Conservation (phyloP, 345 rosid genomes). For the Eucalyptus viminalis region DNA sequence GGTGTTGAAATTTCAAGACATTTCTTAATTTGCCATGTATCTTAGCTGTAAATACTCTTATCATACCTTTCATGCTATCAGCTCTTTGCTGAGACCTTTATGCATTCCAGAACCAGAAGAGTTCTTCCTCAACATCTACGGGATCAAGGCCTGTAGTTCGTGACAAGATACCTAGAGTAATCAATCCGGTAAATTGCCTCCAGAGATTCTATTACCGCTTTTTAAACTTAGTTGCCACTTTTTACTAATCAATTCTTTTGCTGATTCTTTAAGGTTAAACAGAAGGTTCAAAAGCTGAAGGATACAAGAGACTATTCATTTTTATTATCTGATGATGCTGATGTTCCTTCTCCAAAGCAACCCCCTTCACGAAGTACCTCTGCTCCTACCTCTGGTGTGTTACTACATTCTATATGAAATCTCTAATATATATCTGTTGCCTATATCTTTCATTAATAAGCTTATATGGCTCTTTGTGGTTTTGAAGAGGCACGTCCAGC, state of each 20-base stretch:
- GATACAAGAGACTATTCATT: constrained; percentile 87
- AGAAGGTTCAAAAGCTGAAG: constrained; percentile 61
- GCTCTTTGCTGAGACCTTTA: background rate
- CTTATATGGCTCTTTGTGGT: constrained; percentile 61
- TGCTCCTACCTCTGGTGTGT: constrained; percentile 49
- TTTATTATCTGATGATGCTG: constrained; percentile 62
- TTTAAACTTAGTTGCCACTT: background rate
- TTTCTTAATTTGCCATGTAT: background rate
- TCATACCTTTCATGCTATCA: background rate
- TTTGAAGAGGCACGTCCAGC: constrained; percentile 67
- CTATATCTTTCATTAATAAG: constrained; percentile 7
- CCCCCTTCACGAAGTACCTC: constrained; percentile 22
- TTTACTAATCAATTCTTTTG: background rate
- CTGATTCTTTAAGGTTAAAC: constrained; percentile 24
- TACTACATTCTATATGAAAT: background rate
- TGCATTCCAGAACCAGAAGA: constrained; percentile 43
- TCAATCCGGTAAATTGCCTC: constrained; percentile 30
- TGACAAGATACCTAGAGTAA: constrained; percentile 16
- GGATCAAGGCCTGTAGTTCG: constrained; percentile 22
- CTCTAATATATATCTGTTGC: background rate
- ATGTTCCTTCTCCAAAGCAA: constrained; percentile 50
- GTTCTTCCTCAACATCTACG: constrained; percentile 13
- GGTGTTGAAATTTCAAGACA: background rate
- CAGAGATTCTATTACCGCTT: background rate
- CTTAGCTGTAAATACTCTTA: background rate